Conservation (phyloP, 2,329 filamentous ascomycete genomes). For the Phialocephala subalpina region DNA sequence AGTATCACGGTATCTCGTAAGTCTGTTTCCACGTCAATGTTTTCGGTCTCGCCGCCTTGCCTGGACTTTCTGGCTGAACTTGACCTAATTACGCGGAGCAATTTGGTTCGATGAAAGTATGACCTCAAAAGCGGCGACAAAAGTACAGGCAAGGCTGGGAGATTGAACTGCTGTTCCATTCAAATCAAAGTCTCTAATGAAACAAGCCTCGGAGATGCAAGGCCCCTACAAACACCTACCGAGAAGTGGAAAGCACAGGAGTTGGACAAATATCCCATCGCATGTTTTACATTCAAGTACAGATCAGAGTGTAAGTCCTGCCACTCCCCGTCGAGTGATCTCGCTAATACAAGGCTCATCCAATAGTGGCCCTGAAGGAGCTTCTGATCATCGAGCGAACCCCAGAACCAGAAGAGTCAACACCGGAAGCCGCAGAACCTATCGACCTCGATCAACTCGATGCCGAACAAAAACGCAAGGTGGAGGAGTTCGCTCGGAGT, state of each 20-base stretch:
- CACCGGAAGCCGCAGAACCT: background rate
- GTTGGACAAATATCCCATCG: conserved; percentile 1
- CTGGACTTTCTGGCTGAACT: no score
- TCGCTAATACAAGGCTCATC: no score
- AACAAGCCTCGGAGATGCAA: background rate
- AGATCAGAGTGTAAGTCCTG: conserved; percentile 3
- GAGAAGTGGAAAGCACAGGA: background rate
- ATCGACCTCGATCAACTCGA: background rate
- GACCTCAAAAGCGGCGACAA: no score
- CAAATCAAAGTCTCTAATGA: no score
- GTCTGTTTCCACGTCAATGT: background rate
- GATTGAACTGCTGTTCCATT: no score
- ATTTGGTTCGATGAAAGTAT: no score
- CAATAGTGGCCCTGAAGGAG: conserved; percentile 29
- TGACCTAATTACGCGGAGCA: no score
- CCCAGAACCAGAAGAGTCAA: conserved; percentile 9
- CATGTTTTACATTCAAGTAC: background rate
- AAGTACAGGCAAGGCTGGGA: no score
- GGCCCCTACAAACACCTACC: background rate
- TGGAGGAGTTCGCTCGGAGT: background rate
- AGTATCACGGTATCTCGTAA: conserved; percentile 12
- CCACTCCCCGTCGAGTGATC: no score
- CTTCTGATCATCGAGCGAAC: conserved; percentile 36
- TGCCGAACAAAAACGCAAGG: background rate
- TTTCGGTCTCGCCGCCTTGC: no score